phyloP scores from a whole-genome alignment of 805 yeast species.

The Lipomyces oligophaga region DNA sequence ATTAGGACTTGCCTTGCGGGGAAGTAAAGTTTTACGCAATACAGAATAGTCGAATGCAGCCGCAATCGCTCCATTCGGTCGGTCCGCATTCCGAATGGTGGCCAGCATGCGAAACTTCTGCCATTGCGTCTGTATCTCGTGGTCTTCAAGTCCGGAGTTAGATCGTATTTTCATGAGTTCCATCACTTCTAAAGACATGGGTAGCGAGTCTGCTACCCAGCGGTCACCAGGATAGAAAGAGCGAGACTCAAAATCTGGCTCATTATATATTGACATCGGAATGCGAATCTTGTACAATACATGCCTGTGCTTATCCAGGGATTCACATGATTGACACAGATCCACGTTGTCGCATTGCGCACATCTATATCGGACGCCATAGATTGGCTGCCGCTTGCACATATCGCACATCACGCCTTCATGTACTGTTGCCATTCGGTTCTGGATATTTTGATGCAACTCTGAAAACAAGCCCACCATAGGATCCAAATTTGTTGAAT shows the following conservation, averaged over 20 bases:
- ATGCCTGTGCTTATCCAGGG: slow-evolving; percentile 31
- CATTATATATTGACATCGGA: slow-evolving; percentile 33
- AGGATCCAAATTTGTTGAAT: slow-evolving; percentile 12
- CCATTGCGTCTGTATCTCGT: too few relatives aligned
- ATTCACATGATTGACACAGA: slow-evolving; percentile 47
- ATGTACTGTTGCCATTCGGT: slow-evolving; percentile 31
- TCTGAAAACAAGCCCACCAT: slow-evolving; percentile 27
- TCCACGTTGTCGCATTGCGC: slow-evolving; percentile 52
- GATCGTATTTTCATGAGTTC: too few relatives aligned
- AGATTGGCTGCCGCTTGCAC: slow-evolving; percentile 39
- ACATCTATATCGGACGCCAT: slow-evolving; percentile 51
- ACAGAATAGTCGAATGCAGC: too few relatives aligned
- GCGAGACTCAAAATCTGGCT: slow-evolving; percentile 31
- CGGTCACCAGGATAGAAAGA: slow-evolving; percentile 27
- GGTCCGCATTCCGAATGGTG: too few relatives aligned
- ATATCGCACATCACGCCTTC: slow-evolving; percentile 36
- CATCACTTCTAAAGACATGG: too few relatives aligned
- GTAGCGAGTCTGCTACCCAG: slow-evolving; percentile 9
- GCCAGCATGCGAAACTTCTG: too few relatives aligned
- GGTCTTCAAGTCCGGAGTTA: too few relatives aligned
- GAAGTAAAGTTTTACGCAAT: slow-evolving; percentile 16
- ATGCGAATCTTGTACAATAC: slow-evolving; percentile 31
- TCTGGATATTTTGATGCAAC: too few relatives aligned
- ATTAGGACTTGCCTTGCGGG: slow-evolving; percentile 20
- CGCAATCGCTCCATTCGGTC: too few relatives aligned